Evolutionary conservation across 1,139 yeast genomes (phyloP), one percentile per base, ranked within the genome.

Genomic region (Suhomyces bolitotheri): DNA sequence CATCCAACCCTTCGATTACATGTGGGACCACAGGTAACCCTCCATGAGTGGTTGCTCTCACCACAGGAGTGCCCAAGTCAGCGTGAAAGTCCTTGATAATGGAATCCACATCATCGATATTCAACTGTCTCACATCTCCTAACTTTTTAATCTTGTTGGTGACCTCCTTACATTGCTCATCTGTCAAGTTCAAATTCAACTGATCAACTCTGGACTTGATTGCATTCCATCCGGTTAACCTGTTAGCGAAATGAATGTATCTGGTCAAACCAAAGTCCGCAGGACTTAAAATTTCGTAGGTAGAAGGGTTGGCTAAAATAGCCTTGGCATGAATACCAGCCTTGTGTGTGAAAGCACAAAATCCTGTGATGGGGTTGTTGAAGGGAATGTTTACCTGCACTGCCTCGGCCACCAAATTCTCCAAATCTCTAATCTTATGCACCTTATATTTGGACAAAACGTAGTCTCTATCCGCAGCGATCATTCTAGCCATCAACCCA

Each of bases 321-420:
- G 97, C 97, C 77, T 92, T 92, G 56, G 98, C 97, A 62, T 92
- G 98, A 58, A 92, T 90, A 71, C 98, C 98, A 38, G 98, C 98
- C 77, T 92, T 92, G 76, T 92, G 98, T 39, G 98, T 92, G 71
- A 92, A 92, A 36, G 98, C 98, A 74, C 97, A 92, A 82, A 92
- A 92, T 38, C 98, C 98, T 32, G 98, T 92, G 63, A 92, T 89
- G 52, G 97, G 97, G 73, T 92, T 92, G 78, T 92, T 92, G 76
- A 92, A 92, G 44, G 98, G 98, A 58, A 92, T 80, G 66, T 90
- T 90, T 45, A 92, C 96, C 67, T 88, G 95, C 38, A 92, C 97
- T 20, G 97, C 95, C 48, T 90, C 96, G 36, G 97, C 97, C 44
- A 92, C 97, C 64, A 92, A 73, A 64, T 84, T 88, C 68, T 92